A percentile compares a stretch with the other conserved stretches of the same genome.
These are phyloP conservation scores for Cystobasidium ongulense DNA, from an alignment of 768 basidiomycete genomes.

Conservation along the genomic window DNA sequence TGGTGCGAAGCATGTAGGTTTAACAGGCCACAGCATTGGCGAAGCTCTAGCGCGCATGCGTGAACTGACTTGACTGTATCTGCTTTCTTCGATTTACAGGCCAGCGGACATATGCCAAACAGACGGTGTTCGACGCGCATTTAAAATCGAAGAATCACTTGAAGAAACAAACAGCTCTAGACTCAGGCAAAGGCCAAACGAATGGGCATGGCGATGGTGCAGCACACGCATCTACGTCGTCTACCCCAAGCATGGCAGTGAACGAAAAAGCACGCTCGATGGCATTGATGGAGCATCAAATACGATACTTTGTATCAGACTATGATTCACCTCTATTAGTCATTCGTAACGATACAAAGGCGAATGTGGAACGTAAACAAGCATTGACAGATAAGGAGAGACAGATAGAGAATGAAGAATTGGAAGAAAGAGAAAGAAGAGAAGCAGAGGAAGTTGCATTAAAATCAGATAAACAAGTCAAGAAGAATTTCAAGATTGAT, in stretches of 20 bases:
- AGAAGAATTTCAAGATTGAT: conserved; percentile 45
- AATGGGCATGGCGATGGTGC: neutral
- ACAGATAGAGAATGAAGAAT: conserved; percentile 66
- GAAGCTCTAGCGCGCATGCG: conserved; percentile 15
- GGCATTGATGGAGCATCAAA: conserved; percentile 50
- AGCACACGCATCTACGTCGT: conserved; percentile 12
- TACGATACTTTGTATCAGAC: conserved; percentile 60
- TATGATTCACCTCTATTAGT: conserved; percentile 50
- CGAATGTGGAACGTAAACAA: conserved; percentile 91
- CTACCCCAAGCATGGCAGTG: conserved; percentile 7
- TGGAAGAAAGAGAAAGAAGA: conserved; percentile 45
- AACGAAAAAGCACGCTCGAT: conserved; percentile 25
- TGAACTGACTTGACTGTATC: conserved; percentile 7
- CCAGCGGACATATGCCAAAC: conserved; percentile 89
- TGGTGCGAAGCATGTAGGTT: conserved; percentile 56
- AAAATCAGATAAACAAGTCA: conserved; percentile 34
- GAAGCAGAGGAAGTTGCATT: conserved; percentile 42
- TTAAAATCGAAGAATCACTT: conserved; percentile 90
- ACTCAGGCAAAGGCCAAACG: conserved; percentile 26
- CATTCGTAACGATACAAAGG: conserved; percentile 77
- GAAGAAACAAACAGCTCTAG: conserved; percentile 68
- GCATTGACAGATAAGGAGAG: conserved; percentile 96
- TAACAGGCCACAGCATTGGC: neutral
- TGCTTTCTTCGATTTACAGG: conserved; percentile 52
- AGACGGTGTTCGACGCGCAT: conserved; percentile 95